A percentile compares a stretch with the other conserved stretches of the same genome.
Conservation (phyloP, 2,329 filamentous ascomycete species). For the Helotiales sp. region DNA sequence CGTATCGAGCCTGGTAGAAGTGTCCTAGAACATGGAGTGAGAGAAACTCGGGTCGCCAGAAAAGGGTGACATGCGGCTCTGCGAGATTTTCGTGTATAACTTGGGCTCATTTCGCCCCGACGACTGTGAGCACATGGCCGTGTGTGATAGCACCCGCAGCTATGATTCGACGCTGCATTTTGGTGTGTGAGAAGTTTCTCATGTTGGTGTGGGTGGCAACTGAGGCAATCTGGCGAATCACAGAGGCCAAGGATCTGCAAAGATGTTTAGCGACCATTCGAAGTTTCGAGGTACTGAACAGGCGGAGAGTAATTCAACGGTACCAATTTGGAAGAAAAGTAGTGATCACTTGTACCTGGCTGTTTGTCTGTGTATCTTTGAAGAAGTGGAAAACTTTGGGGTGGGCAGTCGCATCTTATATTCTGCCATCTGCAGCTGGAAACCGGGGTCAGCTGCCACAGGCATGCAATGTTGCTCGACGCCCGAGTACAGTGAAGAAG, state of each 20-base stretch:
- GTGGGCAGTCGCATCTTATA: neutral
- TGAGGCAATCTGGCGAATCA: neutral
- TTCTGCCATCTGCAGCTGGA: neutral
- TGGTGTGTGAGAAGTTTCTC: neutral
- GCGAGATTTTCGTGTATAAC: neutral
- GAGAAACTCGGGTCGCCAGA: neutral
- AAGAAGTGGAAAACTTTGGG: neutral
- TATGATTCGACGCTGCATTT: neutral
- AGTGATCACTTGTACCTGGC: neutral
- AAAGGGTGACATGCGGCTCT: neutral
- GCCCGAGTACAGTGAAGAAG: neutral
- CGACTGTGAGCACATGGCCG: neutral
- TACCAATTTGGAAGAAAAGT: neutral
- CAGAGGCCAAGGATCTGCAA: neutral
- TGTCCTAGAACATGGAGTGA: neutral
- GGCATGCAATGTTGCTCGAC: neutral
- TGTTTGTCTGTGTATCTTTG: neutral
- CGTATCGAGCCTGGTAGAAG: neutral
- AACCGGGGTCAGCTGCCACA: neutral
- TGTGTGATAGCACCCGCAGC: neutral
- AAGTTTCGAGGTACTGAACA: constrained; percentile 3
- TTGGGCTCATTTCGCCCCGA: neutral
- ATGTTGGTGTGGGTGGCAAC: neutral
- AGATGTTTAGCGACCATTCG: constrained; percentile 3
- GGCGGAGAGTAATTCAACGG: neutral